Evolutionary conservation across 23 red algal genomes (phyloP), one percentile per base, ranked within the genome.

Genomic region (Porphyridium purpureum): DNA sequence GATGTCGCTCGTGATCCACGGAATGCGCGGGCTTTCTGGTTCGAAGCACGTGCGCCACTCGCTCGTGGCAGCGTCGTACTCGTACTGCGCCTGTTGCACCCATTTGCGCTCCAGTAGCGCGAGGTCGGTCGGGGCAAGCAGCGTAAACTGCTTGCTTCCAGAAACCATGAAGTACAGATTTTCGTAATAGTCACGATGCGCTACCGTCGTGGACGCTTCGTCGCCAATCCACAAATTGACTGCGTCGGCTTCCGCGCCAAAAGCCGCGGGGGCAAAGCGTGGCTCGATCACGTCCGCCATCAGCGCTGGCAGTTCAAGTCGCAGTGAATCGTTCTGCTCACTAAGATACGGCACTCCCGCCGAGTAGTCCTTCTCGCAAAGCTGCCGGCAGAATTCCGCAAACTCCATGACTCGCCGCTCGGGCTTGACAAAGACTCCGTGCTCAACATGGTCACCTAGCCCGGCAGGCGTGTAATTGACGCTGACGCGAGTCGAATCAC

Each of bases 221-320:
- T 68, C 64, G 27, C 76, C 76, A 0, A 70, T 33, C 76, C 76
- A 82, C 58, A 82, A 53, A 58, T 82, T 82, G 24, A 40, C 28
- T 21, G 47, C 64, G 24, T 59, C 62, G 21, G 64, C 54, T 27
- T 55, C 58, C 5, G 27, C 32, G 49, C 41, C 29, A 54, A 79
- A 79, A 27, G 73, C 73, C 21, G 56, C 53, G 15, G 6, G 27
- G 9, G 73, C 73, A 38, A 79, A 79, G 28, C 35, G 1, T 30
- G 67, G 41, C 14, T 60, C 29, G 28, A 35, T 28, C 11, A 70
- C 30, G 44, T 70, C 76, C 4, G 41, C 20, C 3, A 23, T 1
- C 1, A 82, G 48, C 28, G 64, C 29, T 2, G 65, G 55, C 33
- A 71, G 9, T 21, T 82, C 62, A 3, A 20, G 11, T 0, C 32